Evolutionary conservation across 1,284 basidiomycete genomes (phyloP).

Genomic region (Coniferiporia weirii): DNA sequence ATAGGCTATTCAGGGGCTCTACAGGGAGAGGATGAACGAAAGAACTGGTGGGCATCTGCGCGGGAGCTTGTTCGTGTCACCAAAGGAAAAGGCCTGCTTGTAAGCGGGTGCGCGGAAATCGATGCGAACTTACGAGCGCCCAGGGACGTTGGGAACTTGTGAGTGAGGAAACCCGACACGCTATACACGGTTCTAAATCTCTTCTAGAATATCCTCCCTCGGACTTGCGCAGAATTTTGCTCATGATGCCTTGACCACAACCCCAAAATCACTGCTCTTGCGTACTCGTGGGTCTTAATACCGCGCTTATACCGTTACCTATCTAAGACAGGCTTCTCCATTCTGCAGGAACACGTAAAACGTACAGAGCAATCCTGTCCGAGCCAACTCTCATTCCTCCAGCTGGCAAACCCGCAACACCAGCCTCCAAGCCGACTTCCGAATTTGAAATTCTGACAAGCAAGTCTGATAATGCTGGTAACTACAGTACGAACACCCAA

Average conservation of each 20-base stretch:
- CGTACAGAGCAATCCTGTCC: slow-evolving; percentile 67
- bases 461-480: background rate
- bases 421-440: background rate
- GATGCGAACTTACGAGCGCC: slow-evolving; percentile 62
- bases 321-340: background rate
- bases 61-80: slow-evolving; percentile 70
- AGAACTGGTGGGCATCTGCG: slow-evolving; percentile 80
- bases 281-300: slow-evolving; percentile 56
- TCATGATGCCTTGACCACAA: slow-evolving; percentile 54
- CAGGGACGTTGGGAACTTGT: slow-evolving; percentile 72
- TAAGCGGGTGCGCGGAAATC: slow-evolving; percentile 57
- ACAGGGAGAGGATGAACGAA: slow-evolving; percentile 57
- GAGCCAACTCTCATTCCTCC: slow-evolving; percentile 63
- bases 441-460: background rate
- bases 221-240: slow-evolving; percentile 63
- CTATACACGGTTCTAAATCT: background rate
- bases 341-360: slow-evolving; percentile 44
- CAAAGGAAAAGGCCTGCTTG: slow-evolving; percentile 67
- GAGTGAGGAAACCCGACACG: slow-evolving; percentile 24
- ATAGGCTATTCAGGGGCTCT: slow-evolving; percentile 72
- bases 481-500: background rate
- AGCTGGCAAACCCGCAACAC: background rate
- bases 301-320: background rate
- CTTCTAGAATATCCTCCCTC: slow-evolving; percentile 52
- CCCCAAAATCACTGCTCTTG: slow-evolving; percentile 60